phyloP scores from a whole-genome alignment of 805 yeast genomes.

The Candida orba region DNA sequence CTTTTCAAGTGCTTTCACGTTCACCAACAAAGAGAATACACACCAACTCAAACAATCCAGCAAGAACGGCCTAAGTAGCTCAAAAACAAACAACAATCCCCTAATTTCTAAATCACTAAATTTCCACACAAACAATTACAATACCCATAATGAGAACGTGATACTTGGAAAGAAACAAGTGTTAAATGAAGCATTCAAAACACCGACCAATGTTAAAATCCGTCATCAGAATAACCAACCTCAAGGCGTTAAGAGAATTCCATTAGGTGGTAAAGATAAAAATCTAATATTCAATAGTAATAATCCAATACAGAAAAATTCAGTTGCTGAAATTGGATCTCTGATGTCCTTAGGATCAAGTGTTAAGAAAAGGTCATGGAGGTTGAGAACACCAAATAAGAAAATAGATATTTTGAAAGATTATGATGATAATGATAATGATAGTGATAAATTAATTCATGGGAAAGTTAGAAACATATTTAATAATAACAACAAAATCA shows the following conservation, averaged over 20 bases:
- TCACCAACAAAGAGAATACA: conserved; percentile 15
- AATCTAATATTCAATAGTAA: conserved; percentile 6
- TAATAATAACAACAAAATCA: not conserved
- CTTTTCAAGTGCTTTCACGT: conserved; percentile 5
- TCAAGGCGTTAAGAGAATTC: conserved; percentile 14
- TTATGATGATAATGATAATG: conserved; percentile 24
- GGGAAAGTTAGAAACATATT: conserved; percentile 4
- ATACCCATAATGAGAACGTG: not conserved
- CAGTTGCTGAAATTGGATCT: conserved; percentile 1
- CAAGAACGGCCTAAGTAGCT: not conserved
- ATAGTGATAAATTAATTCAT: conserved; percentile 6
- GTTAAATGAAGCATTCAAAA: conserved; percentile 7
- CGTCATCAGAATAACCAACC: not conserved
- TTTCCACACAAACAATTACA: conserved; percentile 1
- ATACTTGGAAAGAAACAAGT: not conserved
- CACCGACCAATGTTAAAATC: conserved; percentile 4
- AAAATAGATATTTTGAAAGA: conserved; percentile 29
- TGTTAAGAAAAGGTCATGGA: conserved; percentile 9
- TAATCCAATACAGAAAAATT: conserved; percentile 1
- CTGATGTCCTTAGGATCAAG: conserved; percentile 2
- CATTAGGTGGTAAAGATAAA: conserved; percentile 23
- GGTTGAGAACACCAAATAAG: conserved; percentile 20
- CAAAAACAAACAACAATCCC: conserved; percentile 6
- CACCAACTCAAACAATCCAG: not conserved
- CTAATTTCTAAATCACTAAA: not conserved